Evolutionary conservation across 2,329 filamentous ascomycete genomes (phyloP), one percentile per base, ranked within the genome.

Genomic region (Pyrenophora seminiperda): DNA sequence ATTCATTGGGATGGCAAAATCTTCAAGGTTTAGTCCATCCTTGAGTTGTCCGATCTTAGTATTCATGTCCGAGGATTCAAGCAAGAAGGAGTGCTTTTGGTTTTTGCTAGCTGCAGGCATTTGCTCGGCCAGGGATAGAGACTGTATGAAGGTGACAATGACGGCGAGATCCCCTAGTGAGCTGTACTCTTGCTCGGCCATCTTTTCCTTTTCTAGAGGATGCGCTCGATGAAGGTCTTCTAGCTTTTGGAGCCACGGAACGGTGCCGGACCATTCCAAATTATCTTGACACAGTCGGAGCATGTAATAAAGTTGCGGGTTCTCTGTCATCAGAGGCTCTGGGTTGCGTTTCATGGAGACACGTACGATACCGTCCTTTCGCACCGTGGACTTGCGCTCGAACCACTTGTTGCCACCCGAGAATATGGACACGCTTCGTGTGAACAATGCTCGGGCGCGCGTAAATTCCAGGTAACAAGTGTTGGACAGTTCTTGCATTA

Each of bases 391-490:
- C 11, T 34, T 48, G 18, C 45, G 68, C 56, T 73, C 76, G 62
- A 81, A 81, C 59, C 70, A 74, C 38, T 76, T 76, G 1, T 38
- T 36, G 22, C 54, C 51, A 4, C 74, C 77, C 0, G 56, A 66
- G 0, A 49, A 50, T 0, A 65, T 68, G 31, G 77, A 70, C 1
- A 80, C 56, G 1, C 73, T 61, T 5, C 77, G 77, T 50, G 74
- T 78, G 38, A 81, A 72, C 0, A 68, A 18, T 10, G 61, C 54
- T 31, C 79, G 76, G 0, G 66, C 59, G 1, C 75, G 74, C 1
- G 33, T 41, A 38, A 75, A 81, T 41, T 80, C 78, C 0, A 78
- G 48, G n/a, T 79, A 65, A 17, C 73, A 77, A 79, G 80, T 19
- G 73, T 53, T 53, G 22, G 55, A 70, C 0, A 81, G 51, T 40